A percentile compares a stretch with the other conserved stretches of the same genome.
Evolutionary conservation across 1,284 basidiomycete genomes (phyloP).

Genomic region (Chondrostereum purpureum): DNA sequence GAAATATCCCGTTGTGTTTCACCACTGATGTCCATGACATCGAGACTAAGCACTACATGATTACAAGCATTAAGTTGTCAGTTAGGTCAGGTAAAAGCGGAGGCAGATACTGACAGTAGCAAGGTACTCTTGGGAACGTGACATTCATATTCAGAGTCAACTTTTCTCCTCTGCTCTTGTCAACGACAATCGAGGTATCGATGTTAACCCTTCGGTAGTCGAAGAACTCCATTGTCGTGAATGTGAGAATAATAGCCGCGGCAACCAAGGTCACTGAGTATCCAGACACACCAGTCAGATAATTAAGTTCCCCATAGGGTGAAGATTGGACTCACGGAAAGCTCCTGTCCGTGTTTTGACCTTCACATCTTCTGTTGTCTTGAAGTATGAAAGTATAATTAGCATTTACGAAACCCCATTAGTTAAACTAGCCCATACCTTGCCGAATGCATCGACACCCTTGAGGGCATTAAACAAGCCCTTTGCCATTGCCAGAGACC

Average conservation of each 20-base stretch:
- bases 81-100: not conserved
- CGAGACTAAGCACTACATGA: slow-evolving; percentile 78
- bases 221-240: slow-evolving; percentile 90
- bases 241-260: slow-evolving; percentile 85
- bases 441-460: slow-evolving; percentile 96
- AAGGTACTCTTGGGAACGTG: slow-evolving; percentile 95
- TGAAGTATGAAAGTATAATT: slow-evolving; percentile 14
- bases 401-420: no score
- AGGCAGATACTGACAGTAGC: slow-evolving; percentile 60
- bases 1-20: slow-evolving; percentile 88
- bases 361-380: slow-evolving; percentile 98
- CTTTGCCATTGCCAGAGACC: slow-evolving; percentile 54
- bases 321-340: slow-evolving; percentile 53
- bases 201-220: slow-evolving; percentile 87
- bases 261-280: slow-evolving; percentile 84
- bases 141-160: slow-evolving; percentile 89
- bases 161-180: slow-evolving; percentile 91
- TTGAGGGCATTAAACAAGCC: slow-evolving; percentile 69
- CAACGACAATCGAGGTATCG: slow-evolving; percentile 88
- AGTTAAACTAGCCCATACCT: slow-evolving; percentile 55
- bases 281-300: slow-evolving; percentile 6
- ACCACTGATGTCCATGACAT: slow-evolving; percentile 98
- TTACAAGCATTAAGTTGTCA: slow-evolving; percentile 4
- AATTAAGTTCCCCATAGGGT: slow-evolving; percentile 6
- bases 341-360: slow-evolving; percentile 94